Conservation (phyloP, 2,329 filamentous ascomycete species). For the Fusarium sp. region DNA sequence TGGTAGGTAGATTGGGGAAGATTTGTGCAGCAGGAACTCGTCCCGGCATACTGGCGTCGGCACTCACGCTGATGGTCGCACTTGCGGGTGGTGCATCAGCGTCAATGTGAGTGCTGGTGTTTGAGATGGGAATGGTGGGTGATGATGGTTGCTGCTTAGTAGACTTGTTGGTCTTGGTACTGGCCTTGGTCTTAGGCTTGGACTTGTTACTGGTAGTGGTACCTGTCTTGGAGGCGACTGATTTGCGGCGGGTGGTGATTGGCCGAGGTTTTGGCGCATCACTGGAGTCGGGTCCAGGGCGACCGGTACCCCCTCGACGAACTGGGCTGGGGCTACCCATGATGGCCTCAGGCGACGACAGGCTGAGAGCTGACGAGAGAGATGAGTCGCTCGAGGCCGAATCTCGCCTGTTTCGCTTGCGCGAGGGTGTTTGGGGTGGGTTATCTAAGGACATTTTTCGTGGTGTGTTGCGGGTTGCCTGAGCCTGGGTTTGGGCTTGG, state of each 20-base stretch:
- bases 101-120: slow-evolving; percentile 28
- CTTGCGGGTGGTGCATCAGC: slow-evolving; percentile 43
- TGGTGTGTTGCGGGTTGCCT: slow-evolving; percentile 43
- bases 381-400: slow-evolving; percentile 59
- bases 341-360: slow-evolving; percentile 55
- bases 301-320: slow-evolving; percentile 45
- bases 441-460: slow-evolving; percentile 45
- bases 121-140: slow-evolving; percentile 35
- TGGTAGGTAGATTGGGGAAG: slow-evolving; percentile 50
- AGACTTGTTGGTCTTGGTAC: slow-evolving; percentile 44
- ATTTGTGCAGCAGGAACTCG: slow-evolving; percentile 51
- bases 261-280: slow-evolving; percentile 55
- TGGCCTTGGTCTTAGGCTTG: slow-evolving; percentile 48
- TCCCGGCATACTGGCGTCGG: slow-evolving; percentile 57
- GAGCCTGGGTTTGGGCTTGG: slow-evolving; percentile 13
- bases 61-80: slow-evolving; percentile 43
- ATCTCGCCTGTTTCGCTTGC: slow-evolving; percentile 51
- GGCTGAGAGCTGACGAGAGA: slow-evolving; percentile 55
- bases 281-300: slow-evolving; percentile 48
- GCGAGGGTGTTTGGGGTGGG: slow-evolving; percentile 52
- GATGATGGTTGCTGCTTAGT: slow-evolving; percentile 52
- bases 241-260: slow-evolving; percentile 56
- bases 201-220: slow-evolving; percentile 41
- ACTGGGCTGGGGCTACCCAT: slow-evolving; percentile 46
- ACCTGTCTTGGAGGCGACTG: slow-evolving; percentile 53